phyloP scores from a whole-genome alignment of 768 basidiomycete genomes.

The Sporobolomyces phaffii region DNA sequence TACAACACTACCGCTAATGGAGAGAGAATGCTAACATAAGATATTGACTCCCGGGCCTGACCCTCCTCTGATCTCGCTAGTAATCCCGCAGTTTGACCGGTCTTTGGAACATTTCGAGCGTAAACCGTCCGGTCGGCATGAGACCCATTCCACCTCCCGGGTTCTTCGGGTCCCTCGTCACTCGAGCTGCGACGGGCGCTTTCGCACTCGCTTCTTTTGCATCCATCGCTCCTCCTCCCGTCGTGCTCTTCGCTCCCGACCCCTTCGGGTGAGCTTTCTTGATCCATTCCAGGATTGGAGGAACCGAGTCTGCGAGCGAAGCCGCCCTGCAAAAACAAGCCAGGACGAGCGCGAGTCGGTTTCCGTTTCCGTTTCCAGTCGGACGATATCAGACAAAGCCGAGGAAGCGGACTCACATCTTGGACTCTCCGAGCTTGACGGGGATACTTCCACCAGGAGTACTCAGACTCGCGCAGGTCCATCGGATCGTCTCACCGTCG shows the following conservation, averaged over 20 bases:
- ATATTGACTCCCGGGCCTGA: too few relatives aligned
- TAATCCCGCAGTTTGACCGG: conserved; percentile 19
- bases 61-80: too few relatives aligned
- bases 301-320: conserved; percentile 30
- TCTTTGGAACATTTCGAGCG: conserved; percentile 27
- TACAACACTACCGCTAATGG: not conserved
- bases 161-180: conserved; percentile 1
- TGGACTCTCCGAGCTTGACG: conserved; percentile 22
- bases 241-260: not conserved
- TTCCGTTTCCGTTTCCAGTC: too few relatives aligned
- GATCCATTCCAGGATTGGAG: conserved; percentile 21
- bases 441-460: conserved; percentile 35
- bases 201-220: not conserved
- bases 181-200: conserved; percentile 7
- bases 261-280: conserved; percentile 16
- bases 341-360: too few relatives aligned
- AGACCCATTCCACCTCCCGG: conserved; percentile 24
- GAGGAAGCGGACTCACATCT: conserved; percentile 20
- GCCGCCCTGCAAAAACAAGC: not conserved
- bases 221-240: not conserved
- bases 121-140: conserved; percentile 19
- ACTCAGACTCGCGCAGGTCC: conserved; percentile 33
- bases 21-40: not conserved
- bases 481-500: conserved; percentile 21
- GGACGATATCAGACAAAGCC: too few relatives aligned